Evolutionary conservation across 306 rosid genomes (phyloP).

Genomic region (Delonix regia): DNA sequence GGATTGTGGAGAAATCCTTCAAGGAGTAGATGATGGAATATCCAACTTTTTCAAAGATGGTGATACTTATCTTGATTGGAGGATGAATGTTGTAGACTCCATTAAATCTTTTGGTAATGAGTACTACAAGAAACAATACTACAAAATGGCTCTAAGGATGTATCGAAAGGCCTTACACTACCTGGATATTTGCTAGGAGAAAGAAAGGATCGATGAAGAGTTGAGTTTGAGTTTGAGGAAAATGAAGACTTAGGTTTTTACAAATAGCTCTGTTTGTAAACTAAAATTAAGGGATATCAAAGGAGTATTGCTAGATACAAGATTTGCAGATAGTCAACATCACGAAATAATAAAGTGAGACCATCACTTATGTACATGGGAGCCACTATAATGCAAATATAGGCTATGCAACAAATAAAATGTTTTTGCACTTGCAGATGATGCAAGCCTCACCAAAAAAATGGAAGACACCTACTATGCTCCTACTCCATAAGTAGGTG

Average conservation of each 20-base stretch:
- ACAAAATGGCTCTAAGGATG: constrained; percentile 77
- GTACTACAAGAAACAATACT: constrained; percentile 76
- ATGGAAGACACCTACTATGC: too few species aligned
- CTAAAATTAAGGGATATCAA: too few species aligned
- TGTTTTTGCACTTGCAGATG: too few species aligned
- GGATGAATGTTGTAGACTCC: constrained; percentile 70
- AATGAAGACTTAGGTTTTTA: constrained; percentile 79
- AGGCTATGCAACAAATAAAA: too few species aligned
- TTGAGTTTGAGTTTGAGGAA: constrained; percentile 72
- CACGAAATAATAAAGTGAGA: too few species aligned
- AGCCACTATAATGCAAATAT: too few species aligned
- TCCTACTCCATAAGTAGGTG: too few species aligned
- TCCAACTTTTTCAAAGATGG: constrained; percentile 91
- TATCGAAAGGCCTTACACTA: constrained; percentile 79
- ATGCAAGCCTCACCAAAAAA: too few species aligned
- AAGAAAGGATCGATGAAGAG: constrained; percentile 86
- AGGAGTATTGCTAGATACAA: too few species aligned
- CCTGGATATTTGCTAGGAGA: constrained; percentile 90
- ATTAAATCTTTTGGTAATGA: constrained; percentile 77
- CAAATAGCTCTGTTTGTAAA: constrained; percentile 93
- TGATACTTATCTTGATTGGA: constrained; percentile 84
- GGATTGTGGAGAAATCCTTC: constrained; percentile 78
- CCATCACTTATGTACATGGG: too few species aligned
- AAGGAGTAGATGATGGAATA: constrained; percentile 69
- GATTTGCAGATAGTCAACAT: too few species aligned